Evolutionary conservation across 768 basidiomycete genomes (phyloP), one percentile per base, ranked within the genome.

Genomic region (Calocybe cyanea): DNA sequence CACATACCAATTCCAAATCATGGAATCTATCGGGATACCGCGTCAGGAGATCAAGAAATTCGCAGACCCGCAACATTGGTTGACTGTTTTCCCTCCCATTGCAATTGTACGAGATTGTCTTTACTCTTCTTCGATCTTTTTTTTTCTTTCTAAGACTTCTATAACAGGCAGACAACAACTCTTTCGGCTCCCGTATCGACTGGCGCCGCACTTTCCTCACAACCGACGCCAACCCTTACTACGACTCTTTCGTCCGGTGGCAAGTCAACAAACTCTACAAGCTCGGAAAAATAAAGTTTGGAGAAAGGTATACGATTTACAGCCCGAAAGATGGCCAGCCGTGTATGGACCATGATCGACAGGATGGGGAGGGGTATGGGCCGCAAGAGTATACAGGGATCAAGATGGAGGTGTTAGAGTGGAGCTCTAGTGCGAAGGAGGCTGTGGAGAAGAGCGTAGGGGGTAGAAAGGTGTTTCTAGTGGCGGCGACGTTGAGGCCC

Each of bases 331-430:
- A 99, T 56, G 94, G 93, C 2, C 96, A 98, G 61, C 95, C 96
- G 0, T 99, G 96, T 61, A 98, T 99, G 96, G 96, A 99, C 66
- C 96, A 99, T 69, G 96, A 99, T 65, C 87, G 96, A 46, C 79
- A 83, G 41, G 91, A 92, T 48, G 96, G 96, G 33, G 96, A 99
- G 67, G 95, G 86, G 38, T 72, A 92, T 45, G 92, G 91, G 5
- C 96, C 96, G 3, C 92, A 94, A 59, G 95, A 98, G 61, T 98
- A 98, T 68, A 90, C 94, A 15, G 87, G 74, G 15, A 67, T 98
- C 64, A 97, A 96, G 72, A 91, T 98, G 88, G 83, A 90, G 65
- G 92, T 98, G 2, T 68, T 83, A 11, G 72, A 88, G 48, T 98
- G 90, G 87, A 85, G 87, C 52, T 72, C 77, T 18, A 76, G 71